Conservation (phyloP, 129 eudicot genomes). For the Centaurea solstitialis region DNA sequence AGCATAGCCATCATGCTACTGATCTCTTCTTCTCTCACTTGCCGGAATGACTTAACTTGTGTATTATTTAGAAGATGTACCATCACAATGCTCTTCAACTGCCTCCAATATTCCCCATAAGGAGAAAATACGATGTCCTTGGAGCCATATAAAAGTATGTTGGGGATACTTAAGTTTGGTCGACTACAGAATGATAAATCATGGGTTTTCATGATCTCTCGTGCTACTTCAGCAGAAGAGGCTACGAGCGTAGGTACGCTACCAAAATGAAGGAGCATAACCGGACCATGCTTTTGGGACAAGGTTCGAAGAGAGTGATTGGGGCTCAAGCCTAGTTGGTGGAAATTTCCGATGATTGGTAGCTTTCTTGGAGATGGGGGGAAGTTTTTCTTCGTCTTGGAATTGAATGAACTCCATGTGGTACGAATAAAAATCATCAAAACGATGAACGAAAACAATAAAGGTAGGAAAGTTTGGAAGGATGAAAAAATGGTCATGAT, state of each 20-base stretch:
- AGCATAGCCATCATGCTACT: neutral
- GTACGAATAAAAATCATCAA: neutral
- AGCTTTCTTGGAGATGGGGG: conserved; percentile 43
- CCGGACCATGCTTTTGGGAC: conserved; percentile 23
- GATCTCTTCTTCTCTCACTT: conserved; percentile 32
- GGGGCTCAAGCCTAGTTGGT: conserved; percentile 19
- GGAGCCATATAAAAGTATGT: neutral
- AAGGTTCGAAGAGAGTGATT: conserved; percentile 35
- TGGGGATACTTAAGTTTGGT: conserved; percentile 4
- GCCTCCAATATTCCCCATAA: conserved; percentile 46
- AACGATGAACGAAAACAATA: neutral
- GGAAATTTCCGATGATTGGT: conserved; percentile 44
- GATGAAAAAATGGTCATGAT: neutral
- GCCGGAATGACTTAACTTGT: conserved; percentile 26
- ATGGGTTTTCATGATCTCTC: conserved; percentile 35
- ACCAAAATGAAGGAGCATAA: conserved; percentile 35
- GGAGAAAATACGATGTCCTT: conserved; percentile 24
- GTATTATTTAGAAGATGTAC: conserved; percentile 23
- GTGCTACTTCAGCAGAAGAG: conserved; percentile 30
- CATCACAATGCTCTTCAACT: conserved; percentile 20
- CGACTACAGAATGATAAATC: conserved; percentile 18
- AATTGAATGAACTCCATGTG: neutral
- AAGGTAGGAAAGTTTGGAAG: neutral
- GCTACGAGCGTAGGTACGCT: conserved; percentile 19
- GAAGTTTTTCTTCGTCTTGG: neutral